Evolutionary conservation across 306 rosid genomes (phyloP).

Genomic region (Cucurbita pepo): DNA sequence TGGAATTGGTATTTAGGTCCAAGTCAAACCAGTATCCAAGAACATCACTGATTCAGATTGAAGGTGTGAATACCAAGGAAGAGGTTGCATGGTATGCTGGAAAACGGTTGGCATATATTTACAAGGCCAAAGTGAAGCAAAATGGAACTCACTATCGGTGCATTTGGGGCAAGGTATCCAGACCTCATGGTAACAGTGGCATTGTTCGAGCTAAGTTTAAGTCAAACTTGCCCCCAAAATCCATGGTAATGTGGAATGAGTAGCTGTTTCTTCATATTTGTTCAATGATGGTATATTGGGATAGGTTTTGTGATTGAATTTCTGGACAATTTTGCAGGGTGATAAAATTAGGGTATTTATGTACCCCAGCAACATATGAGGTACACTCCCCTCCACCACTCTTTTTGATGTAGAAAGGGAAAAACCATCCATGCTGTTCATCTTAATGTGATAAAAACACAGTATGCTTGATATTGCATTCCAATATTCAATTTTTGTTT

Average conservation of each 20-base stretch:
- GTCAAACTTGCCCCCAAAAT: conserved; percentile 68
- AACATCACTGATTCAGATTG: conserved; percentile 57
- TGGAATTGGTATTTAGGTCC: conserved; percentile 19
- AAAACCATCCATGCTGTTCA: background rate
- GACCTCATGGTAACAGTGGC: conserved; percentile 84
- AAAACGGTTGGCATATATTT: conserved; percentile 62
- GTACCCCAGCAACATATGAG: conserved; percentile 76
- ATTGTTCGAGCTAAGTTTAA: conserved; percentile 68
- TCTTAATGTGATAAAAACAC: background rate
- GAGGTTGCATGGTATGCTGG: conserved; percentile 74
- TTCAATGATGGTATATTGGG: background rate
- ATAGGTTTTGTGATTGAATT: background rate
- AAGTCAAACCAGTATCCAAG: conserved; percentile 73
- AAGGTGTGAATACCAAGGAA: conserved; percentile 66
- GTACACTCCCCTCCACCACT: conserved; percentile 10
- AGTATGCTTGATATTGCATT: background rate
- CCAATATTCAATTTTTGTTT: background rate
- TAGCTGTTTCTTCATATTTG: background rate
- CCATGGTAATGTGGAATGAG: conserved; percentile 38
- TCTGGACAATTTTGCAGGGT: conserved; percentile 27
- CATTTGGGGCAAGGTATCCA: conserved; percentile 67
- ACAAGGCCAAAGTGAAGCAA: conserved; percentile 68
- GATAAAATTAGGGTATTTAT: conserved; percentile 60
- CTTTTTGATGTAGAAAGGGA: background rate
- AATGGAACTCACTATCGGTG: conserved; percentile 67